phyloP scores from a whole-genome alignment of 306 rosid genomes.

The Quercus engelmannii region DNA sequence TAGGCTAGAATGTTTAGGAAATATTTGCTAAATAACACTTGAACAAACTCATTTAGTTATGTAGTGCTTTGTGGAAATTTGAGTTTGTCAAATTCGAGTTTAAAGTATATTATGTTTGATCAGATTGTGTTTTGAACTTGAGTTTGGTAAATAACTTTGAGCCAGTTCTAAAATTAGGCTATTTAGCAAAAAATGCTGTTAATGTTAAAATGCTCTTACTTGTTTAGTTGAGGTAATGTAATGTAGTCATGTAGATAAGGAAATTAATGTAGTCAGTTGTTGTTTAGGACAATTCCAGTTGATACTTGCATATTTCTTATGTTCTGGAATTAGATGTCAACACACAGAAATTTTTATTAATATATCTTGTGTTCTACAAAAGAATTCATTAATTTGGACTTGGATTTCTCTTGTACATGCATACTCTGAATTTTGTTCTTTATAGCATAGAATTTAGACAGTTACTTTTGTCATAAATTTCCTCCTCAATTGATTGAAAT shows the following conservation, averaged over 20 bases:
- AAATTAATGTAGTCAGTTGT: no score
- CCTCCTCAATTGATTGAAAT: neutral
- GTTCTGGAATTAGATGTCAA: neutral
- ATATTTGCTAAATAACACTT: no score
- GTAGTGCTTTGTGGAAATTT: no score
- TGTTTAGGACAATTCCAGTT: neutral
- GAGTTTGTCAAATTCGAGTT: no score
- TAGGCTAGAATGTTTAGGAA: no score
- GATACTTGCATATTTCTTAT: neutral
- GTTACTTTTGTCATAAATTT: neutral
- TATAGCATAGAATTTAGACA: neutral
- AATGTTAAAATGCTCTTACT: no score
- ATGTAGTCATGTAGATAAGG: no score
- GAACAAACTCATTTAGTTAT: no score
- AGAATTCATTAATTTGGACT: neutral
- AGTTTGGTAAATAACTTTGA: no score
- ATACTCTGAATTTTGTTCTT: neutral
- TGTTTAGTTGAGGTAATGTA: no score
- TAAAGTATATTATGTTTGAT: neutral
- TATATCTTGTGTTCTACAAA: neutral
- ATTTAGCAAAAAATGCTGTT: no score
- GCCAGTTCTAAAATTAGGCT: neutral
- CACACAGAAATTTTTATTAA: neutral
- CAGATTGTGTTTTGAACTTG: no score
- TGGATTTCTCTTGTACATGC: neutral